Evolutionary conservation across 163 green algal species (phyloP).

Genomic region (Dunaliella salina): DNA sequence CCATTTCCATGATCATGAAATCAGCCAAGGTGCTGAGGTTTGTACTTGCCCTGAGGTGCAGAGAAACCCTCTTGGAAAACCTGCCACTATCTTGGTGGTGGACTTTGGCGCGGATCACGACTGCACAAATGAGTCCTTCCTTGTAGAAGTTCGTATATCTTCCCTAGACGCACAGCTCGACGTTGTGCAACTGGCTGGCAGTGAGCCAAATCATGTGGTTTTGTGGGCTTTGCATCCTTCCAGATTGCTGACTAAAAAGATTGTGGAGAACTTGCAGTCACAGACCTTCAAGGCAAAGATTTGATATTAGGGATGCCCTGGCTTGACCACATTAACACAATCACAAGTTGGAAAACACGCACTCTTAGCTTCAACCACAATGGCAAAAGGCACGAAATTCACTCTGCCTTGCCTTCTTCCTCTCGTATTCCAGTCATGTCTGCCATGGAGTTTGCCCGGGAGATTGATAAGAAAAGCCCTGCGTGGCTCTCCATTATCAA

Average conservation of each 20-base stretch:
- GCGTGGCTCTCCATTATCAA: background rate
- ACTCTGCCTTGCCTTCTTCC: background rate
- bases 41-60: too few species aligned
- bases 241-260: background rate
- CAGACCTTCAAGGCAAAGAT: background rate
- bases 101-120: background rate
- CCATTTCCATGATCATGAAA: too few species aligned
- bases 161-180: background rate
- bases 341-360: background rate
- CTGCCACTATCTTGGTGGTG: too few species aligned
- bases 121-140: background rate
- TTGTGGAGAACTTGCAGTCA: background rate
- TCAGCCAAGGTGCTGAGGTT: too few species aligned
- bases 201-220: background rate
- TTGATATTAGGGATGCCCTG: background rate
- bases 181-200: background rate
- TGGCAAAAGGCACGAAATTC: background rate
- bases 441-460: too few species aligned
- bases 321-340: background rate
- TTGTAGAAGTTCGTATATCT: background rate
- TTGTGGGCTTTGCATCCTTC: background rate
- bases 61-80: too few species aligned
- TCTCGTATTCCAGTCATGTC: background rate
- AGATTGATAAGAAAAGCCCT: background rate
- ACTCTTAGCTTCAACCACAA: background rate